Conservation (phyloP, 2,329 filamentous ascomycete species). For the Monosporascus sp. region DNA sequence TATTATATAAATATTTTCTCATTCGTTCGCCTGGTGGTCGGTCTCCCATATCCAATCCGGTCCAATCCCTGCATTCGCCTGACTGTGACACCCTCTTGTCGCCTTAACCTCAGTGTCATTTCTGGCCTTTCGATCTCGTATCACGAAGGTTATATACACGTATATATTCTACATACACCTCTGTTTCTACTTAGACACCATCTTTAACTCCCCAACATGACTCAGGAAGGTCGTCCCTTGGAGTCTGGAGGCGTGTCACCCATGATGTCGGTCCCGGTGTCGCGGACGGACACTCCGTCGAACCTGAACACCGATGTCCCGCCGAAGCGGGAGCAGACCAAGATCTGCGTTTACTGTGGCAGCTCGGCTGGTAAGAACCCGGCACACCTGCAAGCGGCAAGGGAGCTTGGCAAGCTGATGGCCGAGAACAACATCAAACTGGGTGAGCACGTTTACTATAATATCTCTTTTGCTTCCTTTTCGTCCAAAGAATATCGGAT, state of each 20-base stretch:
- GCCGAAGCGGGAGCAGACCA: conserved; percentile 41
- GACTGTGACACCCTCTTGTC: no score
- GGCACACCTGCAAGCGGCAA: conserved; percentile 72
- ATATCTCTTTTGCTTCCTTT: conserved; percentile 3
- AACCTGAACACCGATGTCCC: conserved; percentile 25
- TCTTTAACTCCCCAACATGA: neutral
- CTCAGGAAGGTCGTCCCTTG: conserved; percentile 24
- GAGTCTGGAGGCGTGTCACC: conserved; percentile 35
- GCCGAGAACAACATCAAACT: conserved; percentile 73
- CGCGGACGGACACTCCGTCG: conserved; percentile 26
- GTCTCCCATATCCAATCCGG: no score
- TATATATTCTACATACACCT: no score
- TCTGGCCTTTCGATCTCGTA: no score
- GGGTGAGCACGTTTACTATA: conserved; percentile 34
- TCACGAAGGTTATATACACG: no score
- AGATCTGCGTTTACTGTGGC: conserved; percentile 94
- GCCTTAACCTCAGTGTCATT: no score
- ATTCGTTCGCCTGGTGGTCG: no score
- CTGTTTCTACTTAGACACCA: neutral
- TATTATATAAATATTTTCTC: no score
- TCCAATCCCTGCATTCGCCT: no score
- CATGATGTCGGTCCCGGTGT: conserved; percentile 24
- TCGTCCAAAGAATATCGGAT: neutral
- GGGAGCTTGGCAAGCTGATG: conserved; percentile 66
- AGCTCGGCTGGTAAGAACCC: conserved; percentile 68